Percentiles rank a stretch among this genome's conserved stretches.
These are phyloP conservation scores for Bipolaris gigantea DNA, from an alignment of 2,329 filamentous ascomycete genomes.

Conservation along the genomic window DNA sequence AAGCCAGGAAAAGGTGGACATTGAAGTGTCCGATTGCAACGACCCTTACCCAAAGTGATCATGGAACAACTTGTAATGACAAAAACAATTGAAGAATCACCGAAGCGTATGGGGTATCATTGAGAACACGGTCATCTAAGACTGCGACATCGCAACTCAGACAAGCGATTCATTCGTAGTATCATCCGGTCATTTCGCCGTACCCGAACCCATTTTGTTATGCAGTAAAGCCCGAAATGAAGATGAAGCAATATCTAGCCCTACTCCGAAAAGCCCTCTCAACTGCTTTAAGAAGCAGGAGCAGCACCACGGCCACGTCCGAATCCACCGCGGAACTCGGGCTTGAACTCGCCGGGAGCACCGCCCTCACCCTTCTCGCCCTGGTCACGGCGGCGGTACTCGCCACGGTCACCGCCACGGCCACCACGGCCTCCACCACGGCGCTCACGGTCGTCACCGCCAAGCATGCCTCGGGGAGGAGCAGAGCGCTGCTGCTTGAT, in stretches of 20 bases:
- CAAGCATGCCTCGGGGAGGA: constrained; percentile 98
- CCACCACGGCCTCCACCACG: constrained; percentile 69
- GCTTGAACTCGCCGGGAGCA: constrained; percentile 49
- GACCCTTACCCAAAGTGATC: background rate
- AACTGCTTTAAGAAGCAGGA: constrained; percentile 40
- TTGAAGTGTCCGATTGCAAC: constrained; percentile 17
- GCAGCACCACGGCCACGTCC: constrained; percentile 44
- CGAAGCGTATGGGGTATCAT: constrained; percentile 43
- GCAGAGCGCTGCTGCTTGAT: constrained; percentile 99
- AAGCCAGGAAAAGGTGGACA: constrained; percentile 49
- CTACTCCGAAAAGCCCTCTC: constrained; percentile 24
- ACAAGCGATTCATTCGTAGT: constrained; percentile 42
- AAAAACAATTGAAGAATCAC: constrained; percentile 16
- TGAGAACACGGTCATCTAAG: constrained; percentile 36
- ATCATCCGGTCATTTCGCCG: constrained; percentile 45
- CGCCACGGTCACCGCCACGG: constrained; percentile 60
- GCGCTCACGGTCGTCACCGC: constrained; percentile 76
- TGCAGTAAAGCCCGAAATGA: constrained; percentile 34
- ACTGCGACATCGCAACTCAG: constrained; percentile 27
- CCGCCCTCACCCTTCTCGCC: constrained; percentile 45
- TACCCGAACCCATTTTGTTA: constrained; percentile 43
- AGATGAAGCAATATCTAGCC: constrained; percentile 27
- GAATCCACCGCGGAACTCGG: constrained; percentile 50
- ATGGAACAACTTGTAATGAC: background rate
- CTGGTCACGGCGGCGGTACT: constrained; percentile 85